phyloP scores from a whole-genome alignment of 1,139 yeast species.

The Blastobotrys ciferrii region DNA sequence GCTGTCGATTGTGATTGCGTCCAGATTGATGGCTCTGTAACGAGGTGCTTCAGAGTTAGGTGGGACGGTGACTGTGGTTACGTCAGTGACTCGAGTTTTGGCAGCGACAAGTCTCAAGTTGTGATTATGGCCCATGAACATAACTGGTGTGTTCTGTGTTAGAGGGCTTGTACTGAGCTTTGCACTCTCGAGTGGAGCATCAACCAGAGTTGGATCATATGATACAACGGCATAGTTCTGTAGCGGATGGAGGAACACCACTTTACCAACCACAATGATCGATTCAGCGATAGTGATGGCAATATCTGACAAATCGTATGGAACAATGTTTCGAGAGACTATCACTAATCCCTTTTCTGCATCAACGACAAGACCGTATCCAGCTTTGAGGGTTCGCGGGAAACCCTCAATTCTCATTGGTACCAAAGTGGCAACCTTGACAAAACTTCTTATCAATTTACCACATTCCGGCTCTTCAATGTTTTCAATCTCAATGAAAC shows the following conservation, averaged over 20 bases:
- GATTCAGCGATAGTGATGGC: slow-evolving; percentile 83
- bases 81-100: slow-evolving; percentile 73
- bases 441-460: slow-evolving; percentile 57
- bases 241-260: slow-evolving; percentile 82
- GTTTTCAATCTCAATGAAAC: slow-evolving; percentile 62
- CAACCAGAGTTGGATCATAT: slow-evolving; percentile 74
- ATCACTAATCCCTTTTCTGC: slow-evolving; percentile 75
- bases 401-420: slow-evolving; percentile 76
- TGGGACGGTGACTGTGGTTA: slow-evolving; percentile 72
- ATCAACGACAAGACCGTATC: slow-evolving; percentile 80
- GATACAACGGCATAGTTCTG: slow-evolving; percentile 81
- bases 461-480: slow-evolving; percentile 53
- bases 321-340: slow-evolving; percentile 74
- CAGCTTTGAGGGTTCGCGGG: slow-evolving; percentile 58
- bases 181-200: slow-evolving; percentile 63
- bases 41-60: slow-evolving; percentile 65
- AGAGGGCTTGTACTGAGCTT: slow-evolving; percentile 56
- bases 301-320: slow-evolving; percentile 82
- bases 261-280: slow-evolving; percentile 74
- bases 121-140: slow-evolving; percentile 77
- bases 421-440: slow-evolving; percentile 60
- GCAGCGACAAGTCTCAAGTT: slow-evolving; percentile 70
- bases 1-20: slow-evolving; percentile 72
- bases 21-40: slow-evolving; percentile 82
- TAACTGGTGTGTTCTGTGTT: slow-evolving; percentile 70